A percentile compares a stretch with the other conserved stretches of the same genome.
These are phyloP conservation scores for Psilocybe subaeruginosa DNA, from an alignment of 768 basidiomycete species.

Conservation along the genomic window DNA sequence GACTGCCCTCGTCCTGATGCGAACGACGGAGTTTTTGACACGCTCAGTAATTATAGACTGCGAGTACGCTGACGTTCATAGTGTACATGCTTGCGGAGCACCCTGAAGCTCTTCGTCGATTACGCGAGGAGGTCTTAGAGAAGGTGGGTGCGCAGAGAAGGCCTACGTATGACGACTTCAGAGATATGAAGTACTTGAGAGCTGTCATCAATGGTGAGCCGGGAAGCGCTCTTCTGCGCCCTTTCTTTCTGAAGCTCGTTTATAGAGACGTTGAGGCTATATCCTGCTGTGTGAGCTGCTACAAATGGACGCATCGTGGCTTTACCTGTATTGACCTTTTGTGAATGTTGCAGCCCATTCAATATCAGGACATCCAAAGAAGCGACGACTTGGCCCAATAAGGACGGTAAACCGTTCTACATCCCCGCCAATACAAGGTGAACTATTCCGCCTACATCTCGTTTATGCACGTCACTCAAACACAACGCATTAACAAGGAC, in stretches of 20 bases:
- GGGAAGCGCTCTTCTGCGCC: neutral
- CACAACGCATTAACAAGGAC: constrained; percentile 25
- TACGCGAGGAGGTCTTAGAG: constrained; percentile 43
- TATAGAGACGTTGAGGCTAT: constrained; percentile 46
- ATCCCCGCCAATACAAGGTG: constrained; percentile 41
- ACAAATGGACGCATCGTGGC: neutral
- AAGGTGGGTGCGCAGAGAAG: constrained; percentile 36
- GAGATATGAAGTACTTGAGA: neutral
- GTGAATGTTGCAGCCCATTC: constrained; percentile 3
- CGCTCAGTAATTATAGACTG: constrained; percentile 32
- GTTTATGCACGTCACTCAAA: constrained; percentile 29
- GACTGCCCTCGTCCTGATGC: no score
- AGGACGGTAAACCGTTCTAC: constrained; percentile 21
- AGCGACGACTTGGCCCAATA: constrained; percentile 21
- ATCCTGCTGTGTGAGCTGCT: constrained; percentile 33
- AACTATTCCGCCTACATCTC: constrained; percentile 17
- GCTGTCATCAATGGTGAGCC: constrained; percentile 35
- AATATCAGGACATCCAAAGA: constrained; percentile 15
- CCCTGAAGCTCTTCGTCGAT: constrained; percentile 37
- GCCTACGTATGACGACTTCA: constrained; percentile 44
- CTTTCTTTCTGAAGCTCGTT: neutral
- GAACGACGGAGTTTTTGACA: neutral
- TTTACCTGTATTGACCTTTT: constrained; percentile 39
- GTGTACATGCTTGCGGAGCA: constrained; percentile 50
- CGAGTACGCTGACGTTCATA: constrained; percentile 44